Base-by-base conservation (phyloP, 1,284 basidiomycete genomes). In the Polyporus tsugae region DNA sequence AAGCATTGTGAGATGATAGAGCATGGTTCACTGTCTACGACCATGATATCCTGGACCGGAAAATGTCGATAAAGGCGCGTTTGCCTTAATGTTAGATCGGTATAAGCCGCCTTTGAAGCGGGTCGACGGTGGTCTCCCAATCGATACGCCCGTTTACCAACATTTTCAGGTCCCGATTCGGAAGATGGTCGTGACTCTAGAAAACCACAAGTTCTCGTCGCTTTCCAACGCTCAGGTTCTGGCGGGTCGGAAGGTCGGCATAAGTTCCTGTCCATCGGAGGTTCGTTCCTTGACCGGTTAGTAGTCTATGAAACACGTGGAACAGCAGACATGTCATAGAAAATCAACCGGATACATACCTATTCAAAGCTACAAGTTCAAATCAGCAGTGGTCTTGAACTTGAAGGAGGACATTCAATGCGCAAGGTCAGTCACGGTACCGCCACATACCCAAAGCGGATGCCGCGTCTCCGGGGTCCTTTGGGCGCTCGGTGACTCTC, bases 401-500 rank as follows among this genome's bases (percentile, higher is more conserved):
- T 42, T 15, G 41, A 15, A 15, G 41, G 6, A 41, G 41, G 41
- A 13, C 13, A 15, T 41, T 41, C 41, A 41, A 15, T 41, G 41
- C 41, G 5, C 15, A 41, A 42, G 41, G 41, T 19, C 41, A 42
- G 13, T 15, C 13, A 17, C 41, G 6, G 41, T 52, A 52, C 46
- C 46, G 46, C 46, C 46, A 52, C 46, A 52, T 35, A 9, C 52
- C 52, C 17, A 55, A 55, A 35, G 29, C 33, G 15, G 13, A 15
- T 35, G 29, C 29, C 29, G 29, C 29, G 29, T 29, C 17, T 55
- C 6, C 22, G 15, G 0, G 29, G 15, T 6, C 29, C 5, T 19
- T 29, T 55, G 29, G 17, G 29, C 52, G 52, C 33, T 55, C 52
- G 7, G 52, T 17, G 64, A 70, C 66, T 68, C 66, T 68, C 42